phyloP scores from a whole-genome alignment of 2,329 filamentous ascomycete species.

The Salinomyces thailandicus region DNA sequence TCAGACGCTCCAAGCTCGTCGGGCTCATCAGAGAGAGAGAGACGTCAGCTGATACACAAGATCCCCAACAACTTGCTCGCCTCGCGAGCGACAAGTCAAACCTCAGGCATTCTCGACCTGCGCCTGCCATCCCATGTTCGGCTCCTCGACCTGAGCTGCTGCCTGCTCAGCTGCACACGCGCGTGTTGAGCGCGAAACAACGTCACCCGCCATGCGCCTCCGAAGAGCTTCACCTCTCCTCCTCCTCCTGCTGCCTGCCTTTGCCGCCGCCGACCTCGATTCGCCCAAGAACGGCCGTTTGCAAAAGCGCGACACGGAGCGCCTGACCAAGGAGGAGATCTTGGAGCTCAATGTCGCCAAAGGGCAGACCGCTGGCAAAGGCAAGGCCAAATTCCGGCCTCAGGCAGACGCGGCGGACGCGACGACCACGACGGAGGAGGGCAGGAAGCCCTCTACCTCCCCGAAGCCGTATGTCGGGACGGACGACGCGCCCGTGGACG shows the following conservation, averaged over 20 bases:
- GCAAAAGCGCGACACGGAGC: constrained; percentile 5
- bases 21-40: no score
- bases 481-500: constrained; percentile 82
- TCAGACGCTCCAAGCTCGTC: no score
- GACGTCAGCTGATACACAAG: no score
- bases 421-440: constrained; percentile 12
- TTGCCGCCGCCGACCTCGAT: constrained; percentile 38
- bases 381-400: constrained; percentile 7
- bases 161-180: no score
- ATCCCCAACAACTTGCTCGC: no score
- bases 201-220: constrained; percentile 55
- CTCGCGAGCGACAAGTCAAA: no score
- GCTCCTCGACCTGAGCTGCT: no score
- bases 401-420: constrained; percentile 15
- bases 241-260: constrained; percentile 48
- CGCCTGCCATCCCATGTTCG: no score
- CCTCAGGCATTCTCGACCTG: no score
- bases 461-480: constrained; percentile 39
- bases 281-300: constrained; percentile 4
- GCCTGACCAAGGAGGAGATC: constrained; percentile 7
- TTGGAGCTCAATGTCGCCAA: constrained; percentile 7
- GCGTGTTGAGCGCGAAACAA: no score
- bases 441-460: constrained; percentile 14
- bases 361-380: constrained; percentile 6
- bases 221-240: constrained; percentile 40